These are phyloP conservation scores for Capsicum rhomboideum DNA, from an alignment of 257 asterid species.

Conservation along the genomic window DNA sequence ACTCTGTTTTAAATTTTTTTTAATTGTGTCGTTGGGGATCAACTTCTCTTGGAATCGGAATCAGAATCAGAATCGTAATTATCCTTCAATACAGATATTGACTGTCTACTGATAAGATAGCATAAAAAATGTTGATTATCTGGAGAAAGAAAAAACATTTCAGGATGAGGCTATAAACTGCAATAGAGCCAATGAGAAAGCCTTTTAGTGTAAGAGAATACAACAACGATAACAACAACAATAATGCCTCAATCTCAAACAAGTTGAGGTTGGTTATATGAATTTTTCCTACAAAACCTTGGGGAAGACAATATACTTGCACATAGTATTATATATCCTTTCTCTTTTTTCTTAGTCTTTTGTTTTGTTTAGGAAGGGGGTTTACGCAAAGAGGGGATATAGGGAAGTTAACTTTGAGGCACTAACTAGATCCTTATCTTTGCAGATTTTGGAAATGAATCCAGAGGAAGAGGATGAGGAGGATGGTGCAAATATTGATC, in stretches of 20 bases:
- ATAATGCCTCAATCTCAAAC: not conserved
- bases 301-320: not conserved
- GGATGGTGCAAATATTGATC: conserved; percentile 96
- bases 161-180: not conserved
- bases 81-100: not conserved
- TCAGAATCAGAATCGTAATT: not conserved
- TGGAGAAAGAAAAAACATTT: not conserved
- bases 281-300: not conserved
- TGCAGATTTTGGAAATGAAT: conserved; percentile 90
- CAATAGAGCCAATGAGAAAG: not conserved
- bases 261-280: not conserved
- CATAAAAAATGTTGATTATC: not conserved
- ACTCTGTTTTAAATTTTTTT: not conserved
- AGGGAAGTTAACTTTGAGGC: not conserved
- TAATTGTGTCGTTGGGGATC: not conserved
- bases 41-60: not conserved
- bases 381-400: not conserved
- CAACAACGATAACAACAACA: not conserved
- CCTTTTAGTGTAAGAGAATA: not conserved
- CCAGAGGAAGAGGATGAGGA: conserved; percentile 99
- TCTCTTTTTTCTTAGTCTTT: not conserved
- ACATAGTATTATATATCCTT: not conserved
- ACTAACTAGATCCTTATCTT: not conserved
- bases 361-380: not conserved
- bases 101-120: not conserved